These are phyloP conservation scores for Penicillium janthinellum DNA, from an alignment of 2,329 filamentous ascomycete species.

Conservation along the genomic window DNA sequence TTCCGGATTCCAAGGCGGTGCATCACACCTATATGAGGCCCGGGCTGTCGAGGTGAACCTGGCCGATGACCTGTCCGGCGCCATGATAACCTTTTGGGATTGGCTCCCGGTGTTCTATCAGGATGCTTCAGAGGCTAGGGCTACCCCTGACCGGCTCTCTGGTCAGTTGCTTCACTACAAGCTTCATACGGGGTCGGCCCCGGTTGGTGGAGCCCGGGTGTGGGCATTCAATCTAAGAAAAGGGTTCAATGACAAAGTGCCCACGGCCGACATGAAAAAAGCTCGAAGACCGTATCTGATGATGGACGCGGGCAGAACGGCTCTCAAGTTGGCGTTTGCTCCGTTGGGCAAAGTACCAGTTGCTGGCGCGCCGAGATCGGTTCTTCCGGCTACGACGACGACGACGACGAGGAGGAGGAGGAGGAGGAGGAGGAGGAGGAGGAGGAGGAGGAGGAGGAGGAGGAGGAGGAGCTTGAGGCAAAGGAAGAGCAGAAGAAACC, in stretches of 20 bases:
- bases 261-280: background rate
- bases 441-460: too few relatives aligned
- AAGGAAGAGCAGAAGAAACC: too few relatives aligned
- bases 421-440: background rate
- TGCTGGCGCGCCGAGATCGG: background rate
- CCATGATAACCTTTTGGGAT: background rate
- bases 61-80: background rate
- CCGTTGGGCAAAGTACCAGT: background rate
- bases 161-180: background rate
- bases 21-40: too few relatives aligned
- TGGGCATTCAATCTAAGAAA: background rate
- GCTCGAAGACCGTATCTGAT: too few relatives aligned
- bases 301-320: too few relatives aligned
- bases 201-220: background rate
- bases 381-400: background rate
- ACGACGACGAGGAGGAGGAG: background rate
- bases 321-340: too few relatives aligned
- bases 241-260: background rate
- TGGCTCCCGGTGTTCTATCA: background rate
- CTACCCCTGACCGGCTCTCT: background rate
- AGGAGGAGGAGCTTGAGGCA: too few relatives aligned
- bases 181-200: slow-evolving; percentile 1
- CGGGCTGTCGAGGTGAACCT: background rate
- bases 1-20: background rate
- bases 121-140: background rate